A percentile compares a stretch with the other conserved stretches of the same genome.
Evolutionary conservation across 1,139 yeast genomes (phyloP).

Genomic region (Debaryomycetaceae sp.): DNA sequence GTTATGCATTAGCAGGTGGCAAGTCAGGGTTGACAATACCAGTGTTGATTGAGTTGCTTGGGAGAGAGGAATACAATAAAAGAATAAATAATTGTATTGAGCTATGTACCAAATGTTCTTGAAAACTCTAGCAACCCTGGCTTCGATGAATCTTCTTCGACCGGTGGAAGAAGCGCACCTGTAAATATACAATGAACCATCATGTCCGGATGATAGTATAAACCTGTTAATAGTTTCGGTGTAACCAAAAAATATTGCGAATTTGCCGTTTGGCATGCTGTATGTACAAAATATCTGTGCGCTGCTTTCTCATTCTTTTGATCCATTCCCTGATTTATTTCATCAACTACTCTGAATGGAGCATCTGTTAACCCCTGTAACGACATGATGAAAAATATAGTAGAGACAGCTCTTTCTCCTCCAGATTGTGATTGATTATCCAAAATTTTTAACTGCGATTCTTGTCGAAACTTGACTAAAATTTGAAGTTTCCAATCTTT

Average conservation of each 20-base stretch:
- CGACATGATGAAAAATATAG: constrained; percentile 86
- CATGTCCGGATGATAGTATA: constrained; percentile 80
- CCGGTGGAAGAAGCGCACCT: constrained; percentile 39
- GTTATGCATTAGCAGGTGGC: constrained; percentile 75
- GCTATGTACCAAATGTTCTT: constrained; percentile 8
- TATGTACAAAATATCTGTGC: constrained; percentile 80
- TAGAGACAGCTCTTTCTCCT: constrained; percentile 95
- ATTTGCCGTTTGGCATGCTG: constrained; percentile 64
- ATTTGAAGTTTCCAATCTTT: constrained; percentile 84
- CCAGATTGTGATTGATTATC: constrained; percentile 93
- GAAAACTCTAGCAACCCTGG: constrained; percentile 32
- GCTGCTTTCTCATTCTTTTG: constrained; percentile 86
- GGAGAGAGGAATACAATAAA: constrained; percentile 36
- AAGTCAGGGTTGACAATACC: constrained; percentile 71
- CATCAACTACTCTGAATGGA: constrained; percentile 95
- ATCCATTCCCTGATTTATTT: constrained; percentile 99
- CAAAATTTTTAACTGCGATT: constrained; percentile 62
- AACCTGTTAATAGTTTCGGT: constrained; percentile 80
- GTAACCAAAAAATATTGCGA: constrained; percentile 89
- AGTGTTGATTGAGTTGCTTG: constrained; percentile 53
- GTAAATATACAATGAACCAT: constrained; percentile 86
- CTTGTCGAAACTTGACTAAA: constrained; percentile 79
- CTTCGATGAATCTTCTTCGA: constrained; percentile 13
- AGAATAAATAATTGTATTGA: constrained; percentile 27
- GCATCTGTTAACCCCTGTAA: constrained; percentile 87